phyloP scores from a whole-genome alignment of 768 basidiomycete genomes.

The Auricularia heimuer region DNA sequence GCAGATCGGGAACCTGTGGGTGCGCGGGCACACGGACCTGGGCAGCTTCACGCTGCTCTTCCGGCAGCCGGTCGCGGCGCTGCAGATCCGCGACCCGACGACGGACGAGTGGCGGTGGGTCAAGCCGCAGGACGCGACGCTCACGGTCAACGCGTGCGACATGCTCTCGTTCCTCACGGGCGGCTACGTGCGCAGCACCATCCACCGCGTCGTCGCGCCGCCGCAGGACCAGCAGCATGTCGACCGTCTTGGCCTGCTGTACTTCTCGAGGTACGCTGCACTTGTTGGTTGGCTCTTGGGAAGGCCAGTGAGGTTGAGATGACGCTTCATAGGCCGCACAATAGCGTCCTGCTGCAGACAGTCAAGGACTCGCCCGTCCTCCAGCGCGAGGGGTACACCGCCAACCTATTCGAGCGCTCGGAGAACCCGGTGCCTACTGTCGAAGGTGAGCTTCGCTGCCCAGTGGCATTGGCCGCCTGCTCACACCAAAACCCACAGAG shows the following conservation, averaged over 20 bases:
- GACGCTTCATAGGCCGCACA: slow-evolving; percentile 25
- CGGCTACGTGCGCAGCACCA: slow-evolving; percentile 35
- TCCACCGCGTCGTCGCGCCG: slow-evolving; percentile 27
- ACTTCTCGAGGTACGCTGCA: slow-evolving; percentile 33
- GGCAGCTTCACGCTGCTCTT: slow-evolving; percentile 44
- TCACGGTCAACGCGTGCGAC: slow-evolving; percentile 44
- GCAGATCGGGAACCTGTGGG: slow-evolving; percentile 25
- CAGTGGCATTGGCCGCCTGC: neutral
- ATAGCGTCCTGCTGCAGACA: slow-evolving; percentile 33
- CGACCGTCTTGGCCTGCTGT: slow-evolving; percentile 40
- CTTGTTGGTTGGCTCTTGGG: neutral
- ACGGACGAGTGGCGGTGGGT: slow-evolving; percentile 47
- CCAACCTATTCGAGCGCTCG: slow-evolving; percentile 36
- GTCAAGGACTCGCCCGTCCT: slow-evolving; percentile 36
- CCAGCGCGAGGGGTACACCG: slow-evolving; percentile 31
- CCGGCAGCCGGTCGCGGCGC: slow-evolving; percentile 44
- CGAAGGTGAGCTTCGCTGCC: slow-evolving; percentile 20
- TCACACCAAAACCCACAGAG: slow-evolving; percentile 17
- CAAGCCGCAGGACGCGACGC: slow-evolving; percentile 36
- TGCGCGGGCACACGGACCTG: slow-evolving; percentile 39
- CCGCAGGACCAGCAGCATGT: slow-evolving; percentile 43
- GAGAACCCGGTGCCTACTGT: slow-evolving; percentile 36
- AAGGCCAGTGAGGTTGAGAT: too few relatives aligned
- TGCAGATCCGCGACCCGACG: slow-evolving; percentile 39
- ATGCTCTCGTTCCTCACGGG: slow-evolving; percentile 39